Base-by-base conservation (phyloP, 768 basidiomycete genomes). In the Tricholoma bakamatsutake region DNA sequence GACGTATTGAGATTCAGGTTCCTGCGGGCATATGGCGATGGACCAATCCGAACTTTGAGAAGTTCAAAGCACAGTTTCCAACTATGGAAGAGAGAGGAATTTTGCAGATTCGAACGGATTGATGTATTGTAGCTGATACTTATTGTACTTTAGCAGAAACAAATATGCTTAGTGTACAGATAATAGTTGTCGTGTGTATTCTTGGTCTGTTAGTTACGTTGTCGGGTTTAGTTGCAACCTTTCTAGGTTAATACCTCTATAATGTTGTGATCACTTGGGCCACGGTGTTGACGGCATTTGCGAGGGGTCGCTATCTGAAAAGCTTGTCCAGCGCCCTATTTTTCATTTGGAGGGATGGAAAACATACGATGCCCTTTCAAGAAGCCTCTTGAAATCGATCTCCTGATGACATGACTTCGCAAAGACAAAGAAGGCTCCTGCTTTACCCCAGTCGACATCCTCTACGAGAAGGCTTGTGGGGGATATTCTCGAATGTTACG, bases 281-380 rank as follows among this genome's bases (percentile, higher is more conserved):
- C 1, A 83, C 82, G 28, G 73, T 79, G 56, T 76, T 85, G 35
- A 74, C 77, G 18, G 80, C 80, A 24, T 79, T 74, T 64, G 79
- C 81, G 51, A 78, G 53, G 50, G 67, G 47, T 71, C 66, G 33
- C 73, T 33, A 73, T 75, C 27, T 66, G 58, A 62, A 82, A 71
- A 43, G 83, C 59, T 30, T 76, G 73, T 12, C 82, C 70, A 11
- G 80, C 73, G 34, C 76, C 69, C 83, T 81, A 85, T 52, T 77
- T 72, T 63, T 84, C 82, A 1, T 52, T 77, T 72, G 63, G 83
- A 81, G 1, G 81, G 82, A 58, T 83, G 84, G 62, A 82, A n/a
- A n/a, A 84, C 58, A 80, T 63, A 27, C 76, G 71, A 62, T 84
- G 76, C 76, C 62, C 74, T 78, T 67, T 81, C 73, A 2, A 84